Conservation (phyloP, 371 early-diverging fungal species). For the Funneliformis caledonium region DNA sequence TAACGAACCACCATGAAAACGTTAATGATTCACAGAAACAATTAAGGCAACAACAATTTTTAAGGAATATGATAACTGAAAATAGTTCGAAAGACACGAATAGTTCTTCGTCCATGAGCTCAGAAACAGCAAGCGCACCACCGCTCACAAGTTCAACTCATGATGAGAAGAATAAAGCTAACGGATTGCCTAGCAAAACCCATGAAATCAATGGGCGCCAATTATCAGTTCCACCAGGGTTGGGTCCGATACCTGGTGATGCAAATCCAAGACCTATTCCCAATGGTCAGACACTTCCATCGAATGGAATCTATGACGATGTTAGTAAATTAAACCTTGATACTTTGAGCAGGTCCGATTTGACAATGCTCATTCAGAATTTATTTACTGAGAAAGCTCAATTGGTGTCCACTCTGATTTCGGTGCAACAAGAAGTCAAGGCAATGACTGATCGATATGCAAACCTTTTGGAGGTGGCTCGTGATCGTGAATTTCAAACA, state of each 20-base stretch:
- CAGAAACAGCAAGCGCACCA: not conserved
- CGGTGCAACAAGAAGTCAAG: slow-evolving; percentile 59
- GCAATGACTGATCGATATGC: slow-evolving; percentile 55
- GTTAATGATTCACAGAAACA: not conserved
- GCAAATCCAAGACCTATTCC: slow-evolving; percentile 19
- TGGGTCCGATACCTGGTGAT: slow-evolving; percentile 42
- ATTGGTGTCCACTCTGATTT: slow-evolving; percentile 52
- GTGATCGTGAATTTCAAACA: slow-evolving; percentile 59
- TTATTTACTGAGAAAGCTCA: slow-evolving; percentile 57
- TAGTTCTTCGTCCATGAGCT: not conserved
- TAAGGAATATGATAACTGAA: not conserved
- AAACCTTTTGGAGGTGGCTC: slow-evolving; percentile 53
- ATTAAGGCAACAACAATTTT: not conserved
- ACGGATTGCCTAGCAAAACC: not conserved
- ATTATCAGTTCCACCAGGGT: slow-evolving; percentile 41
- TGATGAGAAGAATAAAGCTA: not conserved
- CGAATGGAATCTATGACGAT: slow-evolving; percentile 31
- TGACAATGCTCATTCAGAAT: slow-evolving; percentile 52
- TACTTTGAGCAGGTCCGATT: slow-evolving; percentile 44
- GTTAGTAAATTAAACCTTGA: slow-evolving; percentile 43
- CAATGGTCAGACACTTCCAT: slow-evolving; percentile 23
- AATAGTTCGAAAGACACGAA: not conserved
- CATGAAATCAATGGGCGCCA: slow-evolving; percentile 45
- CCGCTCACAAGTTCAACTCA: not conserved
- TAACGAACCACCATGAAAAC: too few species aligned